Conservation (phyloP, 805 yeast genomes). For the Candida nemodendra region DNA sequence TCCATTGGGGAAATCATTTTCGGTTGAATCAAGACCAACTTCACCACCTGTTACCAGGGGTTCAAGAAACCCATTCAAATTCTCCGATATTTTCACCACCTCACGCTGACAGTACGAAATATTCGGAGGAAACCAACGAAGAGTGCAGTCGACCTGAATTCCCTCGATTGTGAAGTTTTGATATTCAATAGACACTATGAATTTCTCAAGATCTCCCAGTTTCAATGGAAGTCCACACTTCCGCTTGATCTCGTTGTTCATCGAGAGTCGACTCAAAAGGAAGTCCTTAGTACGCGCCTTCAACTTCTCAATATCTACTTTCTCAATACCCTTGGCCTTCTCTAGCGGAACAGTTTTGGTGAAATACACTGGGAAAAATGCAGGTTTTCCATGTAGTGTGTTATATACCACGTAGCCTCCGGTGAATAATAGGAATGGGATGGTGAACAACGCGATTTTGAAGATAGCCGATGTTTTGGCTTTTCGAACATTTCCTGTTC, state of each 20-base stretch:
- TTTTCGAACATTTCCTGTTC: constrained; percentile 12
- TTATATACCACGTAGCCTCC: constrained; percentile 31
- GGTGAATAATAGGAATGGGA: constrained; percentile 23
- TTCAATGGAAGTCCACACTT: constrained; percentile 33
- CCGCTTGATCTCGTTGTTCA: constrained; percentile 29
- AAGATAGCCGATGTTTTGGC: constrained; percentile 17
- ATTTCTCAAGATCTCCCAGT: constrained; percentile 28
- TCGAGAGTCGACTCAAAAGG: constrained; percentile 29
- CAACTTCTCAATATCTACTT: constrained; percentile 30
- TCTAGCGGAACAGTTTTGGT: constrained; percentile 27
- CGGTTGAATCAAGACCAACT: constrained; percentile 23
- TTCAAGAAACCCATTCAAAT: constrained; percentile 31
- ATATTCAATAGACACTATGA: constrained; percentile 32
- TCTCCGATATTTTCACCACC: constrained; percentile 25
- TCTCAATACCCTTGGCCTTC: constrained; percentile 26
- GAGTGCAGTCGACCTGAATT: constrained; percentile 30
- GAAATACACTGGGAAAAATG: constrained; percentile 33
- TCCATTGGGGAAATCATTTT: constrained; percentile 24
- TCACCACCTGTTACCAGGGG: constrained; percentile 28
- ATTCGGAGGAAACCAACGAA: constrained; percentile 28
- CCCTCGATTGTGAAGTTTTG: constrained; percentile 32
- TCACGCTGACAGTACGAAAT: constrained; percentile 25
- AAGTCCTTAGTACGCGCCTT: constrained; percentile 24
- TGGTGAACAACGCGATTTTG: constrained; percentile 18
- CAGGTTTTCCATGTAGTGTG: constrained; percentile 28